Evolutionary conservation across 2,329 filamentous ascomycete species (phyloP), one percentile per base, ranked within the genome.

Genomic region (Diplodia intermedia): DNA sequence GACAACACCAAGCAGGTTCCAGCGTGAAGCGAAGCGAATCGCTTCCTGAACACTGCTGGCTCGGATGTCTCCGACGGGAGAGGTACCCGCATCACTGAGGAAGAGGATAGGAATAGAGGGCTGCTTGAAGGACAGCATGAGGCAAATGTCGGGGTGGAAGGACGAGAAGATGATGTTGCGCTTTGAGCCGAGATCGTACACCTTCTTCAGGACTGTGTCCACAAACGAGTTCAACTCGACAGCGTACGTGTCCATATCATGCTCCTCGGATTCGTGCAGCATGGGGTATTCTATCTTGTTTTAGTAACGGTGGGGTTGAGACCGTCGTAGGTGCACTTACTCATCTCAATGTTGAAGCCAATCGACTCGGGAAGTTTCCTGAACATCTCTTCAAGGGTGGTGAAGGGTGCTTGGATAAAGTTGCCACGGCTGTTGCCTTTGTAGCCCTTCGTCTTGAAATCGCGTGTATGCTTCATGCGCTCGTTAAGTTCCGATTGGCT

Each of bases 301-400:
- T 73, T 75, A 70, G 55, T 18, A 47, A 12, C 53, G 3, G 38
- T 20, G 49, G 26, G 31, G 20, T 4, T 12, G n/a, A n/a, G 43
- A n/a, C 4, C 3, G 6, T n/a, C 7, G 9, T 8, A 15, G 20
- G 15, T 49, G 57, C 36, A 55, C 83, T 76, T 77, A 85, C 83
- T 98, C 86, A 99, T 91, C 82, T 99, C 95, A 73, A 99, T 97
- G 80, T 99, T 98, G 86, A 99, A 99, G 15, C 95, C 94, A 26
- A 97, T 91, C 15, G 88, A 85, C 70, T 91, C 86, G 0, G 93
- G 93, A 0, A 99, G 82, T 75, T 94, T 90, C 74, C 88, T 87
- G 82, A 99, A 97, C 77, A 98, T 89, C 70, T 97, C 93, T 78
- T 97, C 93, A 4, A 99, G 84, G 0, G 95, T 99, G 8, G 94